Evolutionary conservation across 257 asterid species (phyloP), one percentile per base, ranked within the genome.

Genomic region (Voacanga thouarsii): DNA sequence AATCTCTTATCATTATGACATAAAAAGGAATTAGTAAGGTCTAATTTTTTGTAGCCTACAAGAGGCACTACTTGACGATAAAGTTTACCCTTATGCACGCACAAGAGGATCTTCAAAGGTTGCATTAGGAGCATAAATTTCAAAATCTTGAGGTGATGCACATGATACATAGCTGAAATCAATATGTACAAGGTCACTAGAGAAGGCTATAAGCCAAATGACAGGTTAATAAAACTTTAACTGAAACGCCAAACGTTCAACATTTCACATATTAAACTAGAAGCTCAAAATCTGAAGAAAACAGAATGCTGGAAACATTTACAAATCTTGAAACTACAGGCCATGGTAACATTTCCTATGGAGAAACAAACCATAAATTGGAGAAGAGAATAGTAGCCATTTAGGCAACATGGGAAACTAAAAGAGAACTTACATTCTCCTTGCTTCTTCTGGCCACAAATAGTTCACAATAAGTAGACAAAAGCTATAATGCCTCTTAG

Each of bases 61-160:
- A 57, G 12, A 23, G 64, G 30, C 57, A 51, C 21, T 51, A 23
- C 57, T 51, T 12, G 21, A 14, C 2, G 61, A 26, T 60, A 41
- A 77, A 55, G 53, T 80, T 47, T 87, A 94, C 98, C 98, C 98
- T 4, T 84, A 89, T 43, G 97, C 97, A 71, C 90, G 81, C 96
- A 89, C 91, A 72, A 94, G 94, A 7, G 97, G 98, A 78, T 94
- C 98, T 86, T 92, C 97, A 71, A 94, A 94, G 76, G 90, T 91
- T 72, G 98, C 98, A 77, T 86, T 63, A 18, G 90, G 88, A 18
- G 92, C 92, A 79, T 94, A 92, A 24, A 94, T 94, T 75, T 94
- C 97, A 75, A 90, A 94, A 85, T 94, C 97, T 83, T 79, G 77
- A 64, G 93, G 81, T 6, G 87, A 86, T 72, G 93, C 97, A 50